Base-by-base conservation (phyloP, 768 basidiomycete species). In the Collybia sp. region DNA sequence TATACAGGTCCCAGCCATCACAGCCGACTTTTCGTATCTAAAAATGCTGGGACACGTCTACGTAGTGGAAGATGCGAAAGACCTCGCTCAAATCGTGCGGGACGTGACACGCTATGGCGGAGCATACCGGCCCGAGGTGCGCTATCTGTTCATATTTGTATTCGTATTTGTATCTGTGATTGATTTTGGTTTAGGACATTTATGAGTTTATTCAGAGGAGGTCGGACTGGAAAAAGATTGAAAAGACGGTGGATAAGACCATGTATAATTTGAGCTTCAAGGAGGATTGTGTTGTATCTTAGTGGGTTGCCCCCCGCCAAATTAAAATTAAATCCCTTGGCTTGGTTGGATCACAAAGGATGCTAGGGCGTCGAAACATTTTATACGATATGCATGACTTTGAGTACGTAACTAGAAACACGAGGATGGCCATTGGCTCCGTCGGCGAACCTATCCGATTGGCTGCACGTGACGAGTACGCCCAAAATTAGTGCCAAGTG, bases 151-250 rank as follows among this genome's bases (percentile, higher is more conserved):
- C 10, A 40, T 43, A 15, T 45, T 30, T 19, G 17, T n/a, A n/a
- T n/a, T 15, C 47, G 36, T 30, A 40, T 18, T 25, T 18, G n/a
- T 39, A 19, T 20, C 12, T 49, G n/a, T 16, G 33, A 30, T 46
- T 30, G 40, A 15, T 15, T 25, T 25, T 25, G 16, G 31, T 40
- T 10, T 48, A 85, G 81, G 95, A 97, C 59, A 76, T 97, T 42
- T 97, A 97, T 61, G 95, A 98, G 63, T 95, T 97, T 57, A 89
- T 97, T 57, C 91, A 93, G 60, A 73, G 94, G 16, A 77, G 94
- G 30, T 88, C 90, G 6, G 95, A 99, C 62, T 98, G 95, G 95
- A 95, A 96, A 70, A 94, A 90, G 70, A 98, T 98, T 49, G 94
- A 98, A 63, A 95, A 92, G 66, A 84, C 80, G 19, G 96, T 98